A percentile compares a stretch with the other conserved stretches of the same genome.
These are phyloP conservation scores for Chrysanthemum seticuspe DNA, from an alignment of 129 eudicot species.

Conservation along the genomic window DNA sequence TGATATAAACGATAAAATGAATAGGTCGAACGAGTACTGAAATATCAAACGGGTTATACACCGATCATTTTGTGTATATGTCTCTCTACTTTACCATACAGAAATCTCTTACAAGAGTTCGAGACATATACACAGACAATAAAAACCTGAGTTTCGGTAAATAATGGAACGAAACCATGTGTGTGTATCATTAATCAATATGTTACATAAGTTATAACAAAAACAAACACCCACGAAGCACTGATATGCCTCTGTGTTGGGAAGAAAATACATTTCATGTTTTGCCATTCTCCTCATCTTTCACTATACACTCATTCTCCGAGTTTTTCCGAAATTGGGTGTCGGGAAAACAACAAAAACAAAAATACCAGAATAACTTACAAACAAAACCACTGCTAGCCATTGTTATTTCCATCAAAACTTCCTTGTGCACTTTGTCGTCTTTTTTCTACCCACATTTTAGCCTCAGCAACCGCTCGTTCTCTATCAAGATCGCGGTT, in stretches of 20 bases:
- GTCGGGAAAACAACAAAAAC: background rate
- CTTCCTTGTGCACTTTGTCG: constrained; percentile 70
- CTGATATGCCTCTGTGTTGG: constrained; percentile 22
- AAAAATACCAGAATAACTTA: constrained; percentile 11
- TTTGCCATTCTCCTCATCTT: constrained; percentile 32
- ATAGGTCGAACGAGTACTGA: too few relatives aligned
- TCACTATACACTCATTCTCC: constrained; percentile 30
- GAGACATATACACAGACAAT: background rate
- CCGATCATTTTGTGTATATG: background rate
- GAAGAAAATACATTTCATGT: constrained; percentile 24
- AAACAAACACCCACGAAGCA: constrained; percentile 23
- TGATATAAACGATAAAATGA: too few relatives aligned
- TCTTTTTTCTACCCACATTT: constrained; percentile 96
- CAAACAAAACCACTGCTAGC: constrained; percentile 26
- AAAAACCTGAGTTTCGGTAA: background rate
- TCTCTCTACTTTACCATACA: background rate
- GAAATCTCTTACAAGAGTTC: background rate
- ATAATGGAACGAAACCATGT: constrained; percentile 12
- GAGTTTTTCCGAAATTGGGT: constrained; percentile 17
- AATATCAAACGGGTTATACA: too few relatives aligned
- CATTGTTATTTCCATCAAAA: constrained; percentile 51
- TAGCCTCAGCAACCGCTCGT: constrained; percentile 94
- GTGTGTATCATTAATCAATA: constrained; percentile 25
- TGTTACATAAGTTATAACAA: constrained; percentile 15
- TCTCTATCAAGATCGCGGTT: constrained; percentile 79